Evolutionary conservation across 164 flowering plant genomes (phyloP).

Genomic region (Umbilicus rupestris): DNA sequence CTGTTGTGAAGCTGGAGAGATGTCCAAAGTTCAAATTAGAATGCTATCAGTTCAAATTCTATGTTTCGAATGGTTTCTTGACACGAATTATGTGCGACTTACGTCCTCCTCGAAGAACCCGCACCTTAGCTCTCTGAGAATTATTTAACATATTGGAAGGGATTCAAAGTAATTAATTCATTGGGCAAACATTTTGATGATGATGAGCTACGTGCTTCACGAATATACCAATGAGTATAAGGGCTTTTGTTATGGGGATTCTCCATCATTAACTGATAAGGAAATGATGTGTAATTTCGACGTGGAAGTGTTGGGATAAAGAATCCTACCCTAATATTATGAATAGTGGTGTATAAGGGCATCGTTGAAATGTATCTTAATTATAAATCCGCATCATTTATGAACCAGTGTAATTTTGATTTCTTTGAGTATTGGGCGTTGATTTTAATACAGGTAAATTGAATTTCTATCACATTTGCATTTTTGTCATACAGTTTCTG

Average conservation of each 20-base stretch:
- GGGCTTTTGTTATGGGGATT: too few relatives aligned
- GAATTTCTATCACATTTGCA: not conserved
- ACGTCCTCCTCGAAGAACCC: not conserved
- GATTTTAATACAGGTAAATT: not conserved
- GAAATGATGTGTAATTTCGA: too few relatives aligned
- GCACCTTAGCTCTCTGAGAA: not conserved
- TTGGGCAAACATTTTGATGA: not conserved
- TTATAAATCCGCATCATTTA: not conserved
- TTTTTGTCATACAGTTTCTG: constrained; percentile 45
- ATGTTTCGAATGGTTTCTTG: not conserved
- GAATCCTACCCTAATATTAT: too few relatives aligned
- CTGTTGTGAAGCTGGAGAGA: too few relatives aligned
- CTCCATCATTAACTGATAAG: too few relatives aligned
- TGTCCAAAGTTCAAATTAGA: too few relatives aligned
- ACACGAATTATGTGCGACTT: not conserved
- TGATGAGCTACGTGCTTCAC: not conserved
- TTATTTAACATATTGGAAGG: not conserved
- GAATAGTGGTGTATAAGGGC: too few relatives aligned
- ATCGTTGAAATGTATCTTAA: too few relatives aligned
- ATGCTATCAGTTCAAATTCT: too few relatives aligned
- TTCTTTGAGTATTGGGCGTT: not conserved
- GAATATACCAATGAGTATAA: not conserved
- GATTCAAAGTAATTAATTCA: not conserved
- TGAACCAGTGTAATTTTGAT: not conserved
- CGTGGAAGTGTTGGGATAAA: too few relatives aligned